Base-by-base conservation (phyloP, 495 filamentous ascomycete species). In the Pseudoneurospora amorphoporcata region DNA sequence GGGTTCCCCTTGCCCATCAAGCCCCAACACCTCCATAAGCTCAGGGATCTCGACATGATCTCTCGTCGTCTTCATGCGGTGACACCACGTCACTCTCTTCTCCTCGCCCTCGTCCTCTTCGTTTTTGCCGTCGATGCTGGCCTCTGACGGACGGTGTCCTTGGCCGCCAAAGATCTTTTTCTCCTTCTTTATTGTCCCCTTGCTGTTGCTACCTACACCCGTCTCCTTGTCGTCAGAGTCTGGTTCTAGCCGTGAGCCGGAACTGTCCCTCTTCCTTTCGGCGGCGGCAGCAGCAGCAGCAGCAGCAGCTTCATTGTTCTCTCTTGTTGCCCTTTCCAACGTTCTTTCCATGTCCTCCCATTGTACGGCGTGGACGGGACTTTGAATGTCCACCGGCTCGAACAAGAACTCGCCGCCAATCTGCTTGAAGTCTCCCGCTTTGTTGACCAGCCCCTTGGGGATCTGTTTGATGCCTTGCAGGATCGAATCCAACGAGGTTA, bases 391-490 rank as follows among this genome's bases (percentile, higher is more conserved):
- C 14, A 38, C 69, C 2, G 84, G 80, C 78, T 93, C 92, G 75
- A 94, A 94, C 53, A 97, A 72, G 75, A 96, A 94, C 80, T 97
- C 94, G 0, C 93, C 94, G 3, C 94, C 94, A 29, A 92, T 88
- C 81, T 95, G 91, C 69, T 86, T 83, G 68, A 84, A 81, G 75
- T 92, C 88, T 0, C 94, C 93, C 3, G 87, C 89, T 73, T 90
- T 90, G n/a, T 88, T 78, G 12, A 84, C 87, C 39, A 89, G 81
- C 58, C 88, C 86, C 17, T 75, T 78, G 7, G 79, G 76, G 3
- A 90, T 71, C 76, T 88, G 79, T 77, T 84, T 86, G 14, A 95
- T 69, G 0, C 80, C 85, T 77, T 91, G 89, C 7, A 87, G 75
- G 37, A 94, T 80, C 9, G 84, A 85, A 40, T 81, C 81, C 0